These are phyloP conservation scores for Leucocoprinus leucothites DNA, from an alignment of 768 basidiomycete species.

Conservation along the genomic window DNA sequence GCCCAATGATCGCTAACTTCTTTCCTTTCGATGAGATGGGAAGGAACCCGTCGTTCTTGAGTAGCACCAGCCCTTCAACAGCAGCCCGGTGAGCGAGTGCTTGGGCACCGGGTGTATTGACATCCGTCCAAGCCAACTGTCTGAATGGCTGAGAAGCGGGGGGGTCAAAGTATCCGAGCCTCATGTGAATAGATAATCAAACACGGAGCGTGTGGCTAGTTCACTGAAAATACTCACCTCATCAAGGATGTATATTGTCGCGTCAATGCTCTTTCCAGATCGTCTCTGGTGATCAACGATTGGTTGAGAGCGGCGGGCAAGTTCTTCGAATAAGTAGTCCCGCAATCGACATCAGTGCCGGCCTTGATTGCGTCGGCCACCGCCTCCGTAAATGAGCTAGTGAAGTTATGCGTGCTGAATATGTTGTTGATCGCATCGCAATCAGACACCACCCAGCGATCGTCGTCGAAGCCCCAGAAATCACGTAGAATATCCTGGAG, in stretches of 20 bases:
- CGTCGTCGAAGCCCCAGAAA: conserved; percentile 44
- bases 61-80: conserved; percentile 51
- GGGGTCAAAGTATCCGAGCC: conserved; percentile 58
- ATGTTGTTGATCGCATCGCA: conserved; percentile 55
- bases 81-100: conserved; percentile 49
- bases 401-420: conserved; percentile 47
- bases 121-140: conserved; percentile 43
- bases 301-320: conserved; percentile 48
- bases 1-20: conserved; percentile 57
- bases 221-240: conserved; percentile 28
- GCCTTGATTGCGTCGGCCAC: conserved; percentile 49
- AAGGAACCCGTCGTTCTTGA: conserved; percentile 62
- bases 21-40: conserved; percentile 45
- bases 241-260: conserved; percentile 53
- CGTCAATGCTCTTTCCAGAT: conserved; percentile 40
- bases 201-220: background rate
- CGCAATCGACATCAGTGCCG: conserved; percentile 56
- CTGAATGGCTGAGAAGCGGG: conserved; percentile 47
- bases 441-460: conserved; percentile 54
- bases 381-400: conserved; percentile 40
- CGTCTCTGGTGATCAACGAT: conserved; percentile 39
- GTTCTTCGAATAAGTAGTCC: conserved; percentile 40
- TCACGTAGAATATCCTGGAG: conserved; percentile 50
- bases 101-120: conserved; percentile 46
- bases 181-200: conserved; percentile 16